Evolutionary conservation across 441 rosid species (phyloP), one percentile per base, ranked within the genome.

Genomic region (Cnidoscolus chayamansa): DNA sequence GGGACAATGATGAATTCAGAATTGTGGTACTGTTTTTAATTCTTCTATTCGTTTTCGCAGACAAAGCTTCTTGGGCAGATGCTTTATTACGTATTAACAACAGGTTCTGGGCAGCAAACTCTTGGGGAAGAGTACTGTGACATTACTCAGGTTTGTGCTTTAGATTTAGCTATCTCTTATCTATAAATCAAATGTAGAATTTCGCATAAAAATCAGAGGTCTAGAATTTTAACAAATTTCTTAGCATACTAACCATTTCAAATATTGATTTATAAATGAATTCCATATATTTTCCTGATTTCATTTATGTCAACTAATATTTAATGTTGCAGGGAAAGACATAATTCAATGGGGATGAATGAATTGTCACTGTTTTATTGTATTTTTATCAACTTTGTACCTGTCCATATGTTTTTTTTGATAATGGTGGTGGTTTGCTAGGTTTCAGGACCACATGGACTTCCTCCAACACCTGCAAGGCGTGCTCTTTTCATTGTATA

Each of bases 51-150:
- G 15, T 54, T 16, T 67, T 68, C 72, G 76, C 86, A 94, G 98
- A 84, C 90, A 71, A 93, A 86, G 82, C 96, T 94, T 74, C 78
- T 89, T 2, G 98, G 98, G 7, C 96, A 92, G 78, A 91, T 92
- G 93, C 93, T 94, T 72, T 94, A 92, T 79, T 94, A 84, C 72
- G 86, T 92, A 75, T 73, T 94, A 49, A 92, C 99, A 9, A 94
- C 94, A 4, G 97, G 99, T 50, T 86, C 99, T 3, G 97, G 98
- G 15, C 98, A 89, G 75, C 98, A 92, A 83, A 90, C 99, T 0
- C 84, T 92, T 67, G 99, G 99, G 35, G 99, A 94, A 80, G 98
- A 92, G 40, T 94, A 92, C 71, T 94, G 98, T 77, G 99, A 92
- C 80, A 84, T 94, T 47, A 88, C 88, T 76, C 97, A 92, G 98